Percentiles rank a stretch among this genome's conserved stretches.
Evolutionary conservation across 805 yeast genomes (phyloP).

Genomic region (Wickerhamiella sergipiensis): DNA sequence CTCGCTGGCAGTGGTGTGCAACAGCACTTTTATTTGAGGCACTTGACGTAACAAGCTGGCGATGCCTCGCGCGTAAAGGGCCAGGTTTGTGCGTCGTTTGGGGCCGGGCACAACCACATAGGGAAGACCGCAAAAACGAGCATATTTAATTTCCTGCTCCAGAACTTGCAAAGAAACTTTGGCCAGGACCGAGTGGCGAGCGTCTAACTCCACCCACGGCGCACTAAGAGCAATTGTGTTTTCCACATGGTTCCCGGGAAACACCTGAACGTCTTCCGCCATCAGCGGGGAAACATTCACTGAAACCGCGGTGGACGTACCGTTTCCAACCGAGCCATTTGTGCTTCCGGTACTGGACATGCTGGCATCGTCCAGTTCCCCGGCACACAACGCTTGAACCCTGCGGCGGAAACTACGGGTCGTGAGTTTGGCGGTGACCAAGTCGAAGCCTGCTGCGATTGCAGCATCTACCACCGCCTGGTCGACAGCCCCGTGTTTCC

Average conservation of each 20-base stretch:
- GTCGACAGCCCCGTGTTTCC: constrained; percentile 20
- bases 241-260: constrained; percentile 30
- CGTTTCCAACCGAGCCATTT: not conserved
- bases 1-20: constrained; percentile 25
- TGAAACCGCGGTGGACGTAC: constrained; percentile 9
- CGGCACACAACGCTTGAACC: constrained; percentile 15
- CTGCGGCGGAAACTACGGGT: constrained; percentile 27
- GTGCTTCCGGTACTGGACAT: not conserved
- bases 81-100: constrained; percentile 37
- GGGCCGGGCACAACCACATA: constrained; percentile 54
- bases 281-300: constrained; percentile 29
- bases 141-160: constrained; percentile 44
- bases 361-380: constrained; percentile 1
- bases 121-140: constrained; percentile 42
- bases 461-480: constrained; percentile 21
- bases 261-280: constrained; percentile 30
- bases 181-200: constrained; percentile 34
- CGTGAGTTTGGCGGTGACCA: constrained; percentile 41
- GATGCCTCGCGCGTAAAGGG: constrained; percentile 35
- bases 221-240: constrained; percentile 44
- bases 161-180: constrained; percentile 44
- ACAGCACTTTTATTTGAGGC: constrained; percentile 20
- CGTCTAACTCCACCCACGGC: constrained; percentile 59
- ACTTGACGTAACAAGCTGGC: constrained; percentile 22
- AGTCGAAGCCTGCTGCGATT: constrained; percentile 35